phyloP scores from a whole-genome alignment of 257 asterid species.

The Solanum tacnaense region DNA sequence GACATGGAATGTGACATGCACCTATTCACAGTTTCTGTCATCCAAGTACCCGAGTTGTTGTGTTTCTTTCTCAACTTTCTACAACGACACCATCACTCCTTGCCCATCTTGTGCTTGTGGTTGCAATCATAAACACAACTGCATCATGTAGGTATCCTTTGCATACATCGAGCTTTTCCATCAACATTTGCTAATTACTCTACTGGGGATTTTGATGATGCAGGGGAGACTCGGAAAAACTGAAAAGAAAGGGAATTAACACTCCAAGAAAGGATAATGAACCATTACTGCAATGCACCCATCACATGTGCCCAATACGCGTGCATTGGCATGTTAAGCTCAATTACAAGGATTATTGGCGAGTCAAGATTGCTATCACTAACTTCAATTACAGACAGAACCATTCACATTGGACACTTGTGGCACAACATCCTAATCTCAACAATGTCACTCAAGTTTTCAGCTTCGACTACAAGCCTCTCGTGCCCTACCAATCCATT shows the following conservation, averaged over 20 bases:
- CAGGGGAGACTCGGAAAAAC: slow-evolving; percentile 39
- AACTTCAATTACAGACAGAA: slow-evolving; percentile 62
- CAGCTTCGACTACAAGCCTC: slow-evolving; percentile 72
- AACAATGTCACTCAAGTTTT: slow-evolving; percentile 66
- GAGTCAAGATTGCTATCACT: slow-evolving; percentile 57
- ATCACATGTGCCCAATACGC: slow-evolving; percentile 72
- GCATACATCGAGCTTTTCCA: neutral
- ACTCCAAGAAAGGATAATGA: slow-evolving; percentile 55
- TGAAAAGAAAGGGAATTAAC: slow-evolving; percentile 39
- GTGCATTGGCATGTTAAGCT: slow-evolving; percentile 78
- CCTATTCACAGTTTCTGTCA: slow-evolving; percentile 51
- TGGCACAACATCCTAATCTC: slow-evolving; percentile 76
- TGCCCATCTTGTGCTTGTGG: slow-evolving; percentile 75
- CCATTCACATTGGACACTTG: slow-evolving; percentile 72
- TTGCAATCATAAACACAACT: slow-evolving; percentile 45
- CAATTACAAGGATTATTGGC: slow-evolving; percentile 63
- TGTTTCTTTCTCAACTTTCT: slow-evolving; percentile 72
- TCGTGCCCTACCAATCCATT: slow-evolving; percentile 59
- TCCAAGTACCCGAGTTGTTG: slow-evolving; percentile 58
- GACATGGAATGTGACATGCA: slow-evolving; percentile 87
- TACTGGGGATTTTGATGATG: neutral
- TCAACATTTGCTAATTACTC: neutral
- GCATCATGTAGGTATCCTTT: slow-evolving; percentile 39
- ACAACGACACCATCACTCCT: slow-evolving; percentile 56
- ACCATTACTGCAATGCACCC: slow-evolving; percentile 56